Base-by-base conservation (phyloP, 257 asterid species). In the Penstemon barbatus region DNA sequence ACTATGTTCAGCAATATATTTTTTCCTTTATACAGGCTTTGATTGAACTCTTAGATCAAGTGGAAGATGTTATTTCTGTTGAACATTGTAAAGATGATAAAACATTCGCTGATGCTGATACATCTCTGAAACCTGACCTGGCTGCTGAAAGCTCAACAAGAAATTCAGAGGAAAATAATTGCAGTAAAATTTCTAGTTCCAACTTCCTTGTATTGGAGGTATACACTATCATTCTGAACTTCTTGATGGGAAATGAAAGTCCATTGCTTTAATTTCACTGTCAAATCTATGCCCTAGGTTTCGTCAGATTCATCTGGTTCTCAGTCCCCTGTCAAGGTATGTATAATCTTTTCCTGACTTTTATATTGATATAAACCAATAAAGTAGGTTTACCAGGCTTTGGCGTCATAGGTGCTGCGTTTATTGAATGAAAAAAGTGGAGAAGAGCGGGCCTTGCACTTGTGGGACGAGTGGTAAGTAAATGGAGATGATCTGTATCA, bases 161-260 rank as follows among this genome's bases (percentile, higher is more conserved):
- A 59, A 65, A 66, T 53, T 58, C 82, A 36, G 76, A 75, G 62
- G 78, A 78, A 70, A 70, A 61, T 54, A 66, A 65, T 56, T 60
- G 80, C 61, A 58, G 72, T 50, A 71, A 74, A 54, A 75, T 77
- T 45, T 65, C 82, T 9, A 73, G 71, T 74, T 65, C 68, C 65
- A 78, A 56, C 79, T 90, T 83, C 80, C 97, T 93, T 68, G 97
- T 93, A 66, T 74, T 93, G 85, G 99, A 93, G 99, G 99, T 90
- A 68, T 65, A 74, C 62, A 59, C 70, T 59, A 15, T 49, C 36
- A 42, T 65, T 44, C 58, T 72, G 70, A 69, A n/a, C 57, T 61
- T 49, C n/a, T 33, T 6, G 18, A 58, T 68, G 59, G 39, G 52
- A 66, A 78, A 63, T 39, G 57, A 42, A 43, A 11, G 52, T 55